Base-by-base conservation (phyloP, 2,329 filamentous ascomycete species). In the Sphaerulina musiva region DNA sequence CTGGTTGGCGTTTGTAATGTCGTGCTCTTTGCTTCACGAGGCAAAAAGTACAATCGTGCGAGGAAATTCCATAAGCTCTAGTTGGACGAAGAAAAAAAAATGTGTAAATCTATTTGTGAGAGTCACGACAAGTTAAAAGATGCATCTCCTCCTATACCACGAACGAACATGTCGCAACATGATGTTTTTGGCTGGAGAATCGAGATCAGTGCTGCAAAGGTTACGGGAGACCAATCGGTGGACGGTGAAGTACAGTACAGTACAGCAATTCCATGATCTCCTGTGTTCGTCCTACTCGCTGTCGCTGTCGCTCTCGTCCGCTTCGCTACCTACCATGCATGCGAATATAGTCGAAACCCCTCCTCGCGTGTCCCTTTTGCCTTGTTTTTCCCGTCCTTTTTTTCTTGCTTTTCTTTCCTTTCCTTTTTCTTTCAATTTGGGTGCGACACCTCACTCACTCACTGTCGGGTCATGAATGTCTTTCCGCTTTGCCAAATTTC, bases 401-500 rank as follows among this genome's bases (percentile, higher is more conserved):
- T 42, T 31, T 23, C 17, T 45, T 44, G 9, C 38, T 45, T 23
- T 23, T 8, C 39, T 7, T 23, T 20, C 2, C 20, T 38, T 23
- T 10, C 6, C 38, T 45, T 23, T 23, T 8, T 44, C 4, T 23
- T 20, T 4, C 20, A 20, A 3, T 4, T 45, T 48, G 2, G 53
- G 23, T 6, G 14, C 32, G 1, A 38, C 12, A 8, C 8, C 2
- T 20, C 20, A 17, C 20, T 20, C 20, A 20, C 20, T 20, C 20
- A 20, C 20, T 20, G 20, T 20, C 20, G 20, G 20, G 6, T 39
- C 40, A 20, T 52, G 48, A 23, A 44, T 45, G 5, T 48, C 14
- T 1, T 34, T 34, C 43, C 1, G 34, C 40, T 44, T 56, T 56
- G 29, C 54, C 54, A n/a, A 53, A 56, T 10, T 56, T 56, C 50